A percentile compares a stretch with the other conserved stretches of the same genome.
Conservation (phyloP, 768 basidiomycete species). For the Asterophora lycoperdoides region DNA sequence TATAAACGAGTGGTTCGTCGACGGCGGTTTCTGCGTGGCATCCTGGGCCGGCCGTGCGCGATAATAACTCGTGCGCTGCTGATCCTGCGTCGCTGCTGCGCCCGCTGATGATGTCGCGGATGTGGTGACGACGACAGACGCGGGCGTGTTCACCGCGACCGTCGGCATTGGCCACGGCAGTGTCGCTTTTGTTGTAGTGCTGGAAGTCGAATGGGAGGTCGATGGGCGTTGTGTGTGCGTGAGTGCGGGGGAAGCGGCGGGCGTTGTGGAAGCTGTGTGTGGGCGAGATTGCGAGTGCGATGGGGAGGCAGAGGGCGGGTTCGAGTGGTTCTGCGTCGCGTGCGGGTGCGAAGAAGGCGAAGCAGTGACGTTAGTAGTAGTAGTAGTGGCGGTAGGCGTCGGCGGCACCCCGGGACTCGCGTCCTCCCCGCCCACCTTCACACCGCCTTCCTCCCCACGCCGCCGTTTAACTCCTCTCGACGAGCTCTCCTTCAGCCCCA, state of each 20-base stretch:
- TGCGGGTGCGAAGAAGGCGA: constrained; percentile 16
- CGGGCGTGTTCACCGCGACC: constrained; percentile 52
- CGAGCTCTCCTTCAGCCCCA: constrained; percentile 76
- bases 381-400: constrained; percentile 30
- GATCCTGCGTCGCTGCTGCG: constrained; percentile 30
- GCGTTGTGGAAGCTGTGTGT: constrained; percentile 43
- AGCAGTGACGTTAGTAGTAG: constrained; percentile 24
- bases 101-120: constrained; percentile 17
- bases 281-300: constrained; percentile 36
- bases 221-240: constrained; percentile 35
- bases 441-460: constrained; percentile 31
- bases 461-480: constrained; percentile 42
- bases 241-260: constrained; percentile 50
- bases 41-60: constrained; percentile 38
- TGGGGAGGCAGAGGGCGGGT: constrained; percentile 32
- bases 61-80: constrained; percentile 50
- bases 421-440: no score
- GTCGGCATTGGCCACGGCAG: constrained; percentile 74
- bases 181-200: neutral
- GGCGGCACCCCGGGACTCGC: constrained; percentile 23
- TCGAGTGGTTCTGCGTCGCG: constrained; percentile 14
- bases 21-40: constrained; percentile 6
- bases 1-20: constrained; percentile 38
- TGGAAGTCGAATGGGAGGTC: constrained; percentile 19
- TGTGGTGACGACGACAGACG: constrained; percentile 46